Conservation (phyloP, 805 yeast genomes). For the Pichia gijzeniarum region DNA sequence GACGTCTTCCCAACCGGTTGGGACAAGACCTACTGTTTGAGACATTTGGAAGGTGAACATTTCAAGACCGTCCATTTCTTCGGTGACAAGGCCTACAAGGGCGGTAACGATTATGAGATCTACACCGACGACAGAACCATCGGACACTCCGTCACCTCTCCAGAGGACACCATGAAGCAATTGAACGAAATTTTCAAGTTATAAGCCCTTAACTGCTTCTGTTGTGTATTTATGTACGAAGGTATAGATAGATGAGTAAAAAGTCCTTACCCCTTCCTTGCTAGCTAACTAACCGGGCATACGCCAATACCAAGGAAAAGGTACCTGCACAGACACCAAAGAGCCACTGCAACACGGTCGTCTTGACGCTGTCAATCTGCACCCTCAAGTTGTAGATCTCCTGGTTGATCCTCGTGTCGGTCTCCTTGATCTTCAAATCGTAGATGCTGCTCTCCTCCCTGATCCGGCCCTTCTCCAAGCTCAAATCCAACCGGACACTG, state of each 20-base stretch:
- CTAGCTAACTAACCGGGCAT: constrained; percentile 56
- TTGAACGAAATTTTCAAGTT: constrained; percentile 74
- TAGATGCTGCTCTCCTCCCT: constrained; percentile 91
- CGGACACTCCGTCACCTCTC: constrained; percentile 89
- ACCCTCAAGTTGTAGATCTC: constrained; percentile 92
- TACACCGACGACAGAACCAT: constrained; percentile 86
- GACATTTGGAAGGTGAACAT: constrained; percentile 81
- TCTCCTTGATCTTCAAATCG: constrained; percentile 89
- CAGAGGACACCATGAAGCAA: constrained; percentile 82
- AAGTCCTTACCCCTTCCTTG: not conserved
- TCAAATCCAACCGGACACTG: constrained; percentile 83
- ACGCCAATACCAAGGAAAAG: constrained; percentile 87
- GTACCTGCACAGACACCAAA: constrained; percentile 99
- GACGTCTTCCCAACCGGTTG: constrained; percentile 99
- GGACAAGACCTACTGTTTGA: constrained; percentile 98
- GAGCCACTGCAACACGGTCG: constrained; percentile 97
- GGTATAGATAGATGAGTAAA: no score
- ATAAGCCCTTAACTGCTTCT: constrained; percentile 26
- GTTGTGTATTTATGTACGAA: no score
- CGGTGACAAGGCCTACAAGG: constrained; percentile 95
- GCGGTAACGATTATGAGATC: constrained; percentile 99
- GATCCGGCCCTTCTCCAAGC: constrained; percentile 90
- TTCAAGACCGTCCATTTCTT: constrained; percentile 91
- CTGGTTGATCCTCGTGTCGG: constrained; percentile 91
- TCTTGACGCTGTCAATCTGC: constrained; percentile 91